Conservation (phyloP, 2,329 filamentous ascomycete genomes). For the Fusarium bactridioides region DNA sequence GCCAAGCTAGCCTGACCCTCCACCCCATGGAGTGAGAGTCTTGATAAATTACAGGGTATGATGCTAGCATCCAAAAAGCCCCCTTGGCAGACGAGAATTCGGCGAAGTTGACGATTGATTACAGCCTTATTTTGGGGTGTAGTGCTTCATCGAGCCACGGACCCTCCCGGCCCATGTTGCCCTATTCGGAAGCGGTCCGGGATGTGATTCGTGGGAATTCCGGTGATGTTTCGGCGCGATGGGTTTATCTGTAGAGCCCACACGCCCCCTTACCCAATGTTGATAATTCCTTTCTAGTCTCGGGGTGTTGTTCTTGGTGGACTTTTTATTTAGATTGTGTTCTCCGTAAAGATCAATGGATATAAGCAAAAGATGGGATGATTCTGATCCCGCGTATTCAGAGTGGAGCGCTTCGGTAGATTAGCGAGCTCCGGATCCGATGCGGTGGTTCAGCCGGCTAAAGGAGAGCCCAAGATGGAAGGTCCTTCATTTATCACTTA, state of each 20-base stretch:
- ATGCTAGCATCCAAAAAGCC: neutral
- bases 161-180: slow-evolving; percentile 19
- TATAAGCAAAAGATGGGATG: slow-evolving; percentile 1
- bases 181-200: slow-evolving; percentile 14
- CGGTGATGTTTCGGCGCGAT: slow-evolving; percentile 2
- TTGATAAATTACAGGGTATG: neutral
- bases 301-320: neutral
- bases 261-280: slow-evolving; percentile 6
- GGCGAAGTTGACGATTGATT: slow-evolving; percentile 12
- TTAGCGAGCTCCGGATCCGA: slow-evolving; percentile 1
- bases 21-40: neutral
- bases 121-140: slow-evolving; percentile 15
- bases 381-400: neutral
- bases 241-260: slow-evolving; percentile 13
- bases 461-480: neutral
- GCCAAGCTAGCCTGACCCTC: neutral
- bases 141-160: slow-evolving; percentile 10
- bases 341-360: neutral
- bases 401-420: neutral
- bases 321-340: neutral
- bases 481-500: neutral
- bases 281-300: neutral
- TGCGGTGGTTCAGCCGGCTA: slow-evolving; percentile 10
- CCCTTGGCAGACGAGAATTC: slow-evolving; percentile 33
- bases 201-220: slow-evolving; percentile 33